Percentiles rank a stretch among this genome's conserved stretches.
These are phyloP conservation scores for Botrytis cinerea DNA, from an alignment of 2,329 filamentous ascomycete species.

Conservation along the genomic window DNA sequence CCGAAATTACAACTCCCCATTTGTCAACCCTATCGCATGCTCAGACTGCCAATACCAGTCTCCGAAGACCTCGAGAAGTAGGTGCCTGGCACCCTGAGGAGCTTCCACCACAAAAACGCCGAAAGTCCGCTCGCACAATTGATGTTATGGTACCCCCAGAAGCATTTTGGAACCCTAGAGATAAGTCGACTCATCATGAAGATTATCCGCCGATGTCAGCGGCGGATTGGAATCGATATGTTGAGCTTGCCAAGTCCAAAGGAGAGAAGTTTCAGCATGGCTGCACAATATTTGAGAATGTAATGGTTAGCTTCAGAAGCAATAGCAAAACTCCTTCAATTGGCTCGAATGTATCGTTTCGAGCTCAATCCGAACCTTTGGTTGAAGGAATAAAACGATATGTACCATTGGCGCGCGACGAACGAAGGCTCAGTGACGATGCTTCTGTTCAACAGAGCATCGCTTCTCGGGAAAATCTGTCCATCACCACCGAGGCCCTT, in stretches of 20 bases:
- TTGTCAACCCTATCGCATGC: conserved; percentile 23
- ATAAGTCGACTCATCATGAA: conserved; percentile 59
- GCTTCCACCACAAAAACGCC: conserved; percentile 49
- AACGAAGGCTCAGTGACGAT: conserved; percentile 33
- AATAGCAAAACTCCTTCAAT: conserved; percentile 35
- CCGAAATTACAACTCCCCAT: conserved; percentile 23
- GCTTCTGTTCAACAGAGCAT: conserved; percentile 11
- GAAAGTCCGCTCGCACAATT: conserved; percentile 57
- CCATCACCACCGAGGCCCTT: conserved; percentile 26
- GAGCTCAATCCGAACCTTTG: conserved; percentile 37
- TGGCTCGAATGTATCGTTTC: conserved; percentile 30
- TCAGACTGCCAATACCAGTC: conserved; percentile 31
- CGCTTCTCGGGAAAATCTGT: conserved; percentile 20
- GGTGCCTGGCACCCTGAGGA: conserved; percentile 35
- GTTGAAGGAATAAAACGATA: conserved; percentile 33
- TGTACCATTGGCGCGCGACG: conserved; percentile 39
- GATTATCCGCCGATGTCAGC: conserved; percentile 65
- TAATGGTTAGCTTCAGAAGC: conserved; percentile 38
- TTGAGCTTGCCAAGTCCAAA: conserved; percentile 51
- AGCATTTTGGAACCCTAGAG: conserved; percentile 57
- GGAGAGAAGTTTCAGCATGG: conserved; percentile 57
- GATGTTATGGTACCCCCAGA: conserved; percentile 58
- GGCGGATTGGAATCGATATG: conserved; percentile 58
- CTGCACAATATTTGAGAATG: conserved; percentile 48
- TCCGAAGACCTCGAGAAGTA: conserved; percentile 40